Conservation (phyloP, 106 monocot genomes). For the Dioscorea dumetorum region DNA sequence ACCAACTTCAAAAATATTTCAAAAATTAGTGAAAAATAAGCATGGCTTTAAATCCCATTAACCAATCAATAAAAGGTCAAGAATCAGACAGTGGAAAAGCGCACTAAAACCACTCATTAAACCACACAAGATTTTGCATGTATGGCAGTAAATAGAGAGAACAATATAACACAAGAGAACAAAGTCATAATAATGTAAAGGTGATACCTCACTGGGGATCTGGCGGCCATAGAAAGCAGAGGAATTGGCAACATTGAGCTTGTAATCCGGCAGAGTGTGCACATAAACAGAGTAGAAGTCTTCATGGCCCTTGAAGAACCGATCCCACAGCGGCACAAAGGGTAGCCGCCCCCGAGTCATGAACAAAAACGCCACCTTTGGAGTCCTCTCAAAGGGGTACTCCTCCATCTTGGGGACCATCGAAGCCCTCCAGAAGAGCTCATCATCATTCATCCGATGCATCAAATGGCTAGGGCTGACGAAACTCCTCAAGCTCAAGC, state of each 20-base stretch:
- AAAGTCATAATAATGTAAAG: not conserved
- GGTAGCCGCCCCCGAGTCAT: conserved; percentile 75
- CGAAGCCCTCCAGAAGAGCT: conserved; percentile 86
- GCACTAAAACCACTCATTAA: too few species aligned
- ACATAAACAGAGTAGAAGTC: conserved; percentile 71
- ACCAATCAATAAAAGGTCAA: too few species aligned
- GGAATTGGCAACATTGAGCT: conserved; percentile 46
- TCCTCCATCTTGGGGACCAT: conserved; percentile 64
- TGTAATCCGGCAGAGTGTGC: conserved; percentile 61
- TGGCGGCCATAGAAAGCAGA: conserved; percentile 77
- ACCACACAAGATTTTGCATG: too few species aligned
- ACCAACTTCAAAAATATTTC: too few species aligned
- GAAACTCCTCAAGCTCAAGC: conserved; percentile 36
- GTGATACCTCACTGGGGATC: conserved; percentile 72
- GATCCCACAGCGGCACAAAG: conserved; percentile 70
- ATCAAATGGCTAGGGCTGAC: conserved; percentile 34
- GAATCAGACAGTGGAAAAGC: too few species aligned
- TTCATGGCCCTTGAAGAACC: conserved; percentile 69
- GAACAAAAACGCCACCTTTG: conserved; percentile 92
- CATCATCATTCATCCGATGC: conserved; percentile 69
- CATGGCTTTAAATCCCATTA: too few species aligned
- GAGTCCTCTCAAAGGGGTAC: conserved; percentile 62
- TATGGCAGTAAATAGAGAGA: too few species aligned
- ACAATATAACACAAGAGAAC: too few species aligned
- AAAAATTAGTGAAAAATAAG: too few species aligned